These are phyloP conservation scores for Ophiostoma pallidulum DNA, from an alignment of 2,329 filamentous ascomycete species.

Conservation along the genomic window DNA sequence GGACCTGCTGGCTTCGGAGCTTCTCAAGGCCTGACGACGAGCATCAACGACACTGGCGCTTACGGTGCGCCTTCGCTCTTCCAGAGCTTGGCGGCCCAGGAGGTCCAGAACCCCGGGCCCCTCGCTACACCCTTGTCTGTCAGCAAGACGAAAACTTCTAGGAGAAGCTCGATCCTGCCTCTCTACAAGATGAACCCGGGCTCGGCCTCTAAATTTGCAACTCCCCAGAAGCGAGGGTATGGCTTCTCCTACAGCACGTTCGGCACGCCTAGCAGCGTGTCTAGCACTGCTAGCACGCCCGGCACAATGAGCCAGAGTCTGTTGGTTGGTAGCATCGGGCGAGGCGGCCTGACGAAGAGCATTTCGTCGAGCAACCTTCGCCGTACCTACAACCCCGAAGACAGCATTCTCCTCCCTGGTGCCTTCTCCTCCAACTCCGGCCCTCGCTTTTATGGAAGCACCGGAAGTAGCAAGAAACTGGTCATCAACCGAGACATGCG, in stretches of 20 bases:
- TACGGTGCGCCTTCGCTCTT: conserved; percentile 88
- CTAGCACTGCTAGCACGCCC: conserved; percentile 60
- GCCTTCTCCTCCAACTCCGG: conserved; percentile 65
- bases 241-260: conserved; percentile 92
- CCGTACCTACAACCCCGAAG: conserved; percentile 69
- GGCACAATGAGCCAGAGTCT: conserved; percentile 55
- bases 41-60: conserved; percentile 72
- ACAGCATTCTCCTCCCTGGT: conserved; percentile 77
- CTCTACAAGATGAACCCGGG: conserved; percentile 80
- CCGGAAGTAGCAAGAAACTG: conserved; percentile 74
- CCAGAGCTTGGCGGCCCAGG: conserved; percentile 56
- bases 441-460: conserved; percentile 55
- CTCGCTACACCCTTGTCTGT: conserved; percentile 81
- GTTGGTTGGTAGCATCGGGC: conserved; percentile 55
- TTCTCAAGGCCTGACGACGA: conserved; percentile 64
- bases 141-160: conserved; percentile 57
- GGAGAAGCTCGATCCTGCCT: conserved; percentile 70
- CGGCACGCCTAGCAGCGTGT: conserved; percentile 65
- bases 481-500: conserved; percentile 84
- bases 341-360: conserved; percentile 67
- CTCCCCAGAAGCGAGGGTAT: conserved; percentile 77
- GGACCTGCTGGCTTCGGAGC: conserved; percentile 32
- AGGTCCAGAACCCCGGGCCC: conserved; percentile 66
- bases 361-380: conserved; percentile 80
- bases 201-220: conserved; percentile 68